Conservation (phyloP, 2,329 filamentous ascomycete species). For the Ophiostoma australiae region DNA sequence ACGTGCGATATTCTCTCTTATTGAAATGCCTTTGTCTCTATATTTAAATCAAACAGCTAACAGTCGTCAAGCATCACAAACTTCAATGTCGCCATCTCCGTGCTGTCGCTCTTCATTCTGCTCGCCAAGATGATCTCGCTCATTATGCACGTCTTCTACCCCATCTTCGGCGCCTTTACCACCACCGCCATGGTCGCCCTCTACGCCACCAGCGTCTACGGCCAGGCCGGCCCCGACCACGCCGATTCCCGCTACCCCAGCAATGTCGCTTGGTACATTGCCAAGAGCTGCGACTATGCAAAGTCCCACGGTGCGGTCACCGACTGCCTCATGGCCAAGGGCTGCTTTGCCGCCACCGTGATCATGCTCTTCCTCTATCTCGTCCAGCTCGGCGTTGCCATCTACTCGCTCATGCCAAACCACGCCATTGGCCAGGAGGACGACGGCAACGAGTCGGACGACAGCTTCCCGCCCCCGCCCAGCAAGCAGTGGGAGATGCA, state of each 20-base stretch:
- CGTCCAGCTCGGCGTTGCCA: slow-evolving; percentile 52
- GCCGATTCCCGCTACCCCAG: slow-evolving; percentile 60
- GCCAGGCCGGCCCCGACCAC: slow-evolving; percentile 69
- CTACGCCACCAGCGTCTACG: slow-evolving; percentile 62
- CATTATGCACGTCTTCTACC: slow-evolving; percentile 67
- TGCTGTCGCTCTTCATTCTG: slow-evolving; percentile 71
- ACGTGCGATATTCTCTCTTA: slow-evolving; percentile 49
- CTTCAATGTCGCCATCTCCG: slow-evolving; percentile 71
- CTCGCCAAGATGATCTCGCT: slow-evolving; percentile 64
- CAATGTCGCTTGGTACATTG: slow-evolving; percentile 68
- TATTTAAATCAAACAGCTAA: neutral
- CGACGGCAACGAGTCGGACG: slow-evolving; percentile 39
- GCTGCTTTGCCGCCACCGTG: slow-evolving; percentile 58
- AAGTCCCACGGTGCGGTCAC: slow-evolving; percentile 48
- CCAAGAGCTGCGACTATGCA: slow-evolving; percentile 61
- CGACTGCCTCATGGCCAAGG: slow-evolving; percentile 65
- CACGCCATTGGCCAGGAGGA: slow-evolving; percentile 46
- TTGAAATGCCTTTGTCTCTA: neutral
- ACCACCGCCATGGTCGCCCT: slow-evolving; percentile 56
- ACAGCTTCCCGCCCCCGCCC: slow-evolving; percentile 32
- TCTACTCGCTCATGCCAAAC: slow-evolving; percentile 56
- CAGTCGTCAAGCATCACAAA: slow-evolving; percentile 52
- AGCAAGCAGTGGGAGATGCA: slow-evolving; percentile 48
- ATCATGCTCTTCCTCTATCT: slow-evolving; percentile 61
- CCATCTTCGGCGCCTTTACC: slow-evolving; percentile 56